Evolutionary conservation across 257 asterid genomes (phyloP).

Genomic region (Salvia splendens): DNA sequence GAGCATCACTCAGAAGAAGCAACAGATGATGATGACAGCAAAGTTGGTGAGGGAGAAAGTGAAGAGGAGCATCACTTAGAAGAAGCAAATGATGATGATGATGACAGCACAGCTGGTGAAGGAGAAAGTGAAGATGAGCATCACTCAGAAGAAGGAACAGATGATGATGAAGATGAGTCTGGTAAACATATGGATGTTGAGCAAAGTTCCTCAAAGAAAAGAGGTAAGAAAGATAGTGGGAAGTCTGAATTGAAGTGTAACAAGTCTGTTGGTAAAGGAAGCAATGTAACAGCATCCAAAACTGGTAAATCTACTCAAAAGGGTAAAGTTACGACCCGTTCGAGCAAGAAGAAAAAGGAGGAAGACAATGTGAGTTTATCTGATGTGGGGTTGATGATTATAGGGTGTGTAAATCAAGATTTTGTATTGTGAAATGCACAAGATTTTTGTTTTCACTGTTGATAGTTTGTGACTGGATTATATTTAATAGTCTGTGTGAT

Average conservation of each 20-base stretch:
- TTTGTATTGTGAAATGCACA: background rate
- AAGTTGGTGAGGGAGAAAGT: conserved; percentile 46
- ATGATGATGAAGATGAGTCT: conserved; percentile 46
- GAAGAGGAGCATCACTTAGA: conserved; percentile 51
- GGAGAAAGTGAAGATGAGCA: no score
- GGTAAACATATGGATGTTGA: conserved; percentile 41
- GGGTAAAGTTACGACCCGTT: conserved; percentile 41
- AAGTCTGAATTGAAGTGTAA: background rate
- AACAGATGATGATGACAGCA: conserved; percentile 42
- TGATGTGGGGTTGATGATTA: no score
- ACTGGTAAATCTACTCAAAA: conserved; percentile 47
- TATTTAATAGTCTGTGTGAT: no score
- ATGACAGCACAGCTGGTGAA: no score
- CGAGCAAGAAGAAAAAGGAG: conserved; percentile 53
- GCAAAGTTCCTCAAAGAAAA: conserved; percentile 44
- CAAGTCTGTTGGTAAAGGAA: conserved; percentile 48
- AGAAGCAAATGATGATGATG: conserved; percentile 35
- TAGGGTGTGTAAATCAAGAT: background rate
- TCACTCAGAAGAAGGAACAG: no score
- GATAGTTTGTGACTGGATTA: no score
- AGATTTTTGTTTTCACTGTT: background rate
- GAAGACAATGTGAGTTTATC: conserved; percentile 30
- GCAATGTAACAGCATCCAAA: conserved; percentile 50
- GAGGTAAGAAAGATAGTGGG: conserved; percentile 5
- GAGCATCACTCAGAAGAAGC: conserved; percentile 44